Conservation (phyloP, 2,329 filamentous ascomycete species). For the Penicillium sp. region DNA sequence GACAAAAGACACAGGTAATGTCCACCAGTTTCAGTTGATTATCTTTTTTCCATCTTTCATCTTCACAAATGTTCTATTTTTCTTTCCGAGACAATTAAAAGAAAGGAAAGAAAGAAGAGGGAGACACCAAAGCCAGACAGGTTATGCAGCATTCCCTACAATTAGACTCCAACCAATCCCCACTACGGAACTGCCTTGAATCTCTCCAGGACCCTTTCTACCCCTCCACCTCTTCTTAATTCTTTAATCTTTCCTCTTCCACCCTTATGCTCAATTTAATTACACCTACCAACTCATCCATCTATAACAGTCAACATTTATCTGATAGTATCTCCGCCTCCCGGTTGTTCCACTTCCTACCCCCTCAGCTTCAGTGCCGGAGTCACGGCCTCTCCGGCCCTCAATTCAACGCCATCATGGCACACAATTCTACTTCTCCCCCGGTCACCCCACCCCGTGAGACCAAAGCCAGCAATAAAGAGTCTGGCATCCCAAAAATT, state of each 20-base stretch:
- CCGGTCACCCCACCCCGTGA: slow-evolving; percentile 78
- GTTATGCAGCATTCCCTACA: slow-evolving; percentile 9
- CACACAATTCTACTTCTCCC: slow-evolving; percentile 62
- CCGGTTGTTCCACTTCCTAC: slow-evolving; percentile 47
- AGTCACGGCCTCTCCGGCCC: slow-evolving; percentile 30
- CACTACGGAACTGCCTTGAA: background rate
- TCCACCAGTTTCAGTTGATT: background rate
- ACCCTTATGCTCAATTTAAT: background rate
- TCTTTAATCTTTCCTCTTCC: slow-evolving; percentile 1
- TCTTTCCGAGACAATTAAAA: background rate
- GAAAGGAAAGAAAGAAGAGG: background rate
- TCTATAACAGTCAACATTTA: background rate
- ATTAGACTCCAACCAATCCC: slow-evolving; percentile 12
- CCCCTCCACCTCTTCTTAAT: slow-evolving; percentile 5
- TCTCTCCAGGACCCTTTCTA: background rate
- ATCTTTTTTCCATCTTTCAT: background rate
- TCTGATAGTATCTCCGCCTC: slow-evolving; percentile 1
- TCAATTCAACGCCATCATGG: slow-evolving; percentile 51
- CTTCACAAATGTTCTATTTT: background rate
- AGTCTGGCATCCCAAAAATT: slow-evolving; percentile 58
- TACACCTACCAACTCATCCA: slow-evolving; percentile 13
- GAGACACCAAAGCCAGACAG: background rate
- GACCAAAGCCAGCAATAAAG: slow-evolving; percentile 65
- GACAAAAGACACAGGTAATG: slow-evolving; percentile 3
- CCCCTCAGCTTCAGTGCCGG: slow-evolving; percentile 27